Percentiles rank a stretch among this genome's conserved stretches.
Conservation (phyloP, 176 grass and related monocot species). For the Musa schizocarpa region DNA sequence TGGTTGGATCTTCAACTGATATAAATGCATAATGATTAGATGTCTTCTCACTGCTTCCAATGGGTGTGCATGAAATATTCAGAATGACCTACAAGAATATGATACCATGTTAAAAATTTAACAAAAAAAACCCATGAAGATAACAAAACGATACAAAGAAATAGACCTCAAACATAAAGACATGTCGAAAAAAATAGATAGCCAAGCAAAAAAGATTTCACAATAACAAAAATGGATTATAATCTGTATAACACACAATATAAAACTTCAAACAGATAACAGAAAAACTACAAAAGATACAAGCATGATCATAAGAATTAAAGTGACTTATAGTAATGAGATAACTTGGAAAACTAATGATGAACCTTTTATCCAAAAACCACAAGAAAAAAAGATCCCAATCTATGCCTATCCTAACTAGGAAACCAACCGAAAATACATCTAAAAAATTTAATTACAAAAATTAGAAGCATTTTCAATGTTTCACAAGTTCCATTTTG, state of each 20-base stretch:
- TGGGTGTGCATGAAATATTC: conserved; percentile 28
- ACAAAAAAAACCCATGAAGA: not conserved
- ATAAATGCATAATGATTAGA: conserved; percentile 49
- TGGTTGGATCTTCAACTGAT: conserved; percentile 60
- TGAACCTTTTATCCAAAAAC: too few species aligned
- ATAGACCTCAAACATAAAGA: not conserved
- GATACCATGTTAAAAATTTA: not conserved
- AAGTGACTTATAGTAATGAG: too few species aligned
- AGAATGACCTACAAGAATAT: conserved; percentile 50
- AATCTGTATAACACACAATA: not conserved
- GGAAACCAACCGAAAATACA: too few species aligned
- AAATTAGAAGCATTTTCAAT: too few species aligned
- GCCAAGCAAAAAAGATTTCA: not conserved
- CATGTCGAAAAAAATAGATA: not conserved
- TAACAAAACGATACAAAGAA: not conserved
- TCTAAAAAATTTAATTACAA: too few species aligned
- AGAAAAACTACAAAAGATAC: too few species aligned
- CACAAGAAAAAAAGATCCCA: too few species aligned
- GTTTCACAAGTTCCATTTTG: too few species aligned
- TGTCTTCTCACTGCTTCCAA: conserved; percentile 31
- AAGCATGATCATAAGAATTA: too few species aligned
- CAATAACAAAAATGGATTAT: not conserved
- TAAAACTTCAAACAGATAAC: not conserved
- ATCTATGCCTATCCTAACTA: too few species aligned
- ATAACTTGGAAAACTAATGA: too few species aligned